These are phyloP conservation scores for Scutellaria galericulata DNA, from an alignment of 257 asterid species.

Conservation along the genomic window DNA sequence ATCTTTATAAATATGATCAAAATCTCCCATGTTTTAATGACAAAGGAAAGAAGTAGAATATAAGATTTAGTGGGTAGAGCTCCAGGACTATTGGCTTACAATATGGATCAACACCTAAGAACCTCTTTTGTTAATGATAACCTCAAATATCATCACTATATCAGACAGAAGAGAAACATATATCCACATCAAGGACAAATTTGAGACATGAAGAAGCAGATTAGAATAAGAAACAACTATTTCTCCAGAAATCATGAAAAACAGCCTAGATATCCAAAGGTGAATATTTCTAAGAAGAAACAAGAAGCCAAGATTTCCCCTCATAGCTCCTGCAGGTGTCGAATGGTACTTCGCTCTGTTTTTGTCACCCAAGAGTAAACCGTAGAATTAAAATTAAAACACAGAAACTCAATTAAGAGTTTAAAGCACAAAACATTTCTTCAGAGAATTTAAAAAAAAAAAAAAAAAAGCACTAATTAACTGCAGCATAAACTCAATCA, in stretches of 20 bases:
- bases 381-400: neutral
- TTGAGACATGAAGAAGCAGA: neutral
- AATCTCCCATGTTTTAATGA: constrained; percentile 4
- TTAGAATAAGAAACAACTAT: constrained; percentile 4
- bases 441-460: no score
- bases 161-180: neutral
- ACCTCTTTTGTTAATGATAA: neutral
- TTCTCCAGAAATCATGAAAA: constrained; percentile 1
- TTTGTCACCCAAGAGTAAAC: neutral
- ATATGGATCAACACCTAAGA: neutral
- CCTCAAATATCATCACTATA: constrained; percentile 23
- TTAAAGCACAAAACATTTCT: neutral
- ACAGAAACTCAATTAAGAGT: neutral
- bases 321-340: neutral
- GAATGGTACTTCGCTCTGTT: neutral
- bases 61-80: constrained; percentile 3
- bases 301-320: neutral
- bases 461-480: neutral
- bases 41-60: neutral
- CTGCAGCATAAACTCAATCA: constrained; percentile 6
- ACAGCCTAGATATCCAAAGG: neutral
- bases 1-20: neutral
- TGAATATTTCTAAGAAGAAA: neutral
- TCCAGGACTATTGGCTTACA: neutral
- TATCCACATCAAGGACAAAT: constrained; percentile 12